Percentiles rank a stretch among this genome's conserved stretches.
phyloP scores from a whole-genome alignment of 805 yeast species.

The Candida endomychidarum region DNA sequence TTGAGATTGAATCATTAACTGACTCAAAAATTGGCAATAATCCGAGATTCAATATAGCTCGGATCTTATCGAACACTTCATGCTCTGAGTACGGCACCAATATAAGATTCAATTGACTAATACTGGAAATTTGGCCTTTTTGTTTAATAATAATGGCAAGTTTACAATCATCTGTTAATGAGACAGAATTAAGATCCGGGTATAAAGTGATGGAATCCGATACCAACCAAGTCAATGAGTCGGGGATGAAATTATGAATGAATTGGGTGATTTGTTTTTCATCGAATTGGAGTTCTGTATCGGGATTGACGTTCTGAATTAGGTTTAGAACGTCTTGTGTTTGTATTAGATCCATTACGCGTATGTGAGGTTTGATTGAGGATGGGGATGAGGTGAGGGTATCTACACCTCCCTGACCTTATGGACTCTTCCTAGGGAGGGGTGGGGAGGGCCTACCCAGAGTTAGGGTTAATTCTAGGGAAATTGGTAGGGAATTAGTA shows the following conservation, averaged over 20 bases:
- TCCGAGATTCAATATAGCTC: slow-evolving; percentile 60
- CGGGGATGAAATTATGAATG: slow-evolving; percentile 5
- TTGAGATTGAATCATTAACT: no score
- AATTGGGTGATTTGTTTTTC: slow-evolving; percentile 1
- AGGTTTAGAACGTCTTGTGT: slow-evolving; percentile 4
- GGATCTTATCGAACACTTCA: slow-evolving; percentile 50
- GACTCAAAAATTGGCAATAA: slow-evolving; percentile 67
- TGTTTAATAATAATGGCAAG: slow-evolving; percentile 44
- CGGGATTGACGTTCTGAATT: background rate
- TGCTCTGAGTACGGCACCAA: slow-evolving; percentile 11
- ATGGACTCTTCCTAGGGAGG: no score
- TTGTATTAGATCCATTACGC: slow-evolving; percentile 9
- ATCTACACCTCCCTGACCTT: no score
- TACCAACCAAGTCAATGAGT: slow-evolving; percentile 6
- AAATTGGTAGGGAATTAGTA: no score
- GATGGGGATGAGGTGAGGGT: no score
- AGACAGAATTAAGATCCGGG: slow-evolving; percentile 9
- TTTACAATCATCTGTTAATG: background rate
- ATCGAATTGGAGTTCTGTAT: slow-evolving; percentile 1
- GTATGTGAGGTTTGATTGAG: no score
- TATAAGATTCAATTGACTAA: slow-evolving; percentile 9
- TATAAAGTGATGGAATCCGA: background rate
- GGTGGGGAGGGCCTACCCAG: no score
- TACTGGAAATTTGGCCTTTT: slow-evolving; percentile 27
- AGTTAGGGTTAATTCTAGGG: no score